Evolutionary conservation across 768 basidiomycete genomes (phyloP), one percentile per base, ranked within the genome.

Genomic region (Auricularia auricula-judae): DNA sequence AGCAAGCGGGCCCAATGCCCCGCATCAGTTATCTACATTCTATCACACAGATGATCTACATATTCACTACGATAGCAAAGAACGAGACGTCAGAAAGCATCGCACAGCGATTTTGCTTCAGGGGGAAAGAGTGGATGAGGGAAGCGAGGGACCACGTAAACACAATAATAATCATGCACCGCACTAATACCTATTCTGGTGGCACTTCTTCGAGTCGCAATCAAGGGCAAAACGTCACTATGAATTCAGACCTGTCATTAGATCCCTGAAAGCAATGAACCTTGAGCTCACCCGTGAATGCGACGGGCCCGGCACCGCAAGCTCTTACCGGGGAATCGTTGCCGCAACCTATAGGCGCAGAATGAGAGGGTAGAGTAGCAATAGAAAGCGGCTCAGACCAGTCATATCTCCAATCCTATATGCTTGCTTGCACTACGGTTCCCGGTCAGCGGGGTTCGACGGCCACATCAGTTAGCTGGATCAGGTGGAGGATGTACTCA

Each of bases 241-340:
- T 14, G 8, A 51, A 21, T 14, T 29, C 4, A 21, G 47, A 12
- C 11, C 21, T 4, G 21, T 8, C 7, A 21, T 51, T 8, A 51
- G 14, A 10, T 51, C 16, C 47, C 14, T 18, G 10, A 21, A 5
- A 18, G 5, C 18, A 18, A 12, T 16, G 21, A 5, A 8, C 7
- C 5, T 21, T 51, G 47, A 8, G 5, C 47, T 18, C 21, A 51
- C 47, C 47, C 5, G 62, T 62, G 36, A 62, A 62, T 10, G 44
- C 36, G 10, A 35, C 43, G 8, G 36, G 10, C 4, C 62, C 62
- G 4, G 62, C 62, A 43, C 62, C 62, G 62, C 62, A 62, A 62
- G 39, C 62, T 47, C 44, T 47, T 12, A 62, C 62, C 4, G 62
- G 62, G 39, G 14, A 62, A 21, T 62, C 62, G 21, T 47, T 62